These are phyloP conservation scores for Colletotrichum sp. DNA, from an alignment of 2,329 filamentous ascomycete species.

Conservation along the genomic window DNA sequence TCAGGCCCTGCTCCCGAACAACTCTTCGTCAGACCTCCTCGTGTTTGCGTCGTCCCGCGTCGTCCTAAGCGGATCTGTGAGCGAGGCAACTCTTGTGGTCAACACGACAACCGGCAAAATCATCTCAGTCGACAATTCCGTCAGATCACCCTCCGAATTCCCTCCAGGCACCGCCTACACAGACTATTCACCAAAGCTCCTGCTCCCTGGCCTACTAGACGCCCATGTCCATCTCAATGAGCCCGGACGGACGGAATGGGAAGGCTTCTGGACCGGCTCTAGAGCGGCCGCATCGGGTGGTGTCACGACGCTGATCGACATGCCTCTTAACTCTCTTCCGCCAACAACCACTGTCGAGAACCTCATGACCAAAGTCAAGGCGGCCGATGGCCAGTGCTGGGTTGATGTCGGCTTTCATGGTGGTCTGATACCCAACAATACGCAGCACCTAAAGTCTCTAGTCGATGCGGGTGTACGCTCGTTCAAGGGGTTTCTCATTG, in stretches of 20 bases:
- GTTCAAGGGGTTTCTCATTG: constrained; percentile 97
- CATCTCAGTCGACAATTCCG: constrained; percentile 71
- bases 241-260: constrained; percentile 96
- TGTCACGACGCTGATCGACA: constrained; percentile 95
- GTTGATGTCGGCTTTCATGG: constrained; percentile 98
- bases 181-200: constrained; percentile 82
- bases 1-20: neutral
- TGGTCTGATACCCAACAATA: constrained; percentile 89
- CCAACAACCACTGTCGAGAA: constrained; percentile 88
- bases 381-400: constrained; percentile 89
- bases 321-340: constrained; percentile 96
- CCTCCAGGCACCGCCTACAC: constrained; percentile 74
- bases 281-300: constrained; percentile 92
- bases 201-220: constrained; percentile 92
- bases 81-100: constrained; percentile 75
- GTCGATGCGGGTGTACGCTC: constrained; percentile 87
- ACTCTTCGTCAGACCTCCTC: neutral
- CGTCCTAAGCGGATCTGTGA: neutral
- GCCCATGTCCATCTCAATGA: constrained; percentile 98
- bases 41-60: neutral
- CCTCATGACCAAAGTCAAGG: constrained; percentile 83
- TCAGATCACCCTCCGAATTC: constrained; percentile 78
- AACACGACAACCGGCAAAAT: constrained; percentile 85
- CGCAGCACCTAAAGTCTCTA: constrained; percentile 75
- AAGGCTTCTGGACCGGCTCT: constrained; percentile 95